Percentiles rank a stretch among this genome's conserved stretches.
Conservation (phyloP, 1,284 basidiomycete genomes). For the Inonotus obliquus region DNA sequence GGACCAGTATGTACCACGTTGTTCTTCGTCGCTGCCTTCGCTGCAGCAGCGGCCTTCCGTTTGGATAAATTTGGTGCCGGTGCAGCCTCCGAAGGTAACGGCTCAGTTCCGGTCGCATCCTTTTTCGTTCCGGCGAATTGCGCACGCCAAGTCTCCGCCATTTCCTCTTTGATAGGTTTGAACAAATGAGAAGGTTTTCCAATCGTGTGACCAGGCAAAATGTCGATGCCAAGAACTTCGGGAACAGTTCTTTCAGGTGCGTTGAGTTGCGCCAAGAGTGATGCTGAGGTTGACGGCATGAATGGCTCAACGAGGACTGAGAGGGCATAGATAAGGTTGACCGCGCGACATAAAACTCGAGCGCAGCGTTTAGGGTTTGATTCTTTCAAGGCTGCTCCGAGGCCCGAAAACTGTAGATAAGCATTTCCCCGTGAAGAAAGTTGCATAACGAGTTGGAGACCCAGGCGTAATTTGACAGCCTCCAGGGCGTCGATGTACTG, state of each 20-base stretch:
- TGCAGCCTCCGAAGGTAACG: constrained; percentile 35
- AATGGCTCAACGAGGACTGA: constrained; percentile 88
- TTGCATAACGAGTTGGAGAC: constrained; percentile 85
- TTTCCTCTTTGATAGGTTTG: constrained; percentile 90
- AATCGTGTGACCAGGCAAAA: constrained; percentile 83
- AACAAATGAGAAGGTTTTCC: constrained; percentile 89
- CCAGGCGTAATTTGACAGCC: constrained; percentile 83
- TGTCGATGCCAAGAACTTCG: constrained; percentile 66
- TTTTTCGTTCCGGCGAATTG: constrained; percentile 71
- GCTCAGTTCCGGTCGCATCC: constrained; percentile 30
- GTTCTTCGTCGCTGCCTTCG: constrained; percentile 26
- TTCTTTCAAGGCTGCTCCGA: constrained; percentile 87
- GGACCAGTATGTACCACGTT: constrained; percentile 34
- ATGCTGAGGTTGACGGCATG: constrained; percentile 88
- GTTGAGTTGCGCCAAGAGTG: constrained; percentile 86
- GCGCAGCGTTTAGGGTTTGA: constrained; percentile 83
- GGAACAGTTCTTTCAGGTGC: constrained; percentile 82
- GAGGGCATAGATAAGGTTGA: constrained; percentile 93
- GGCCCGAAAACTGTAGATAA: constrained; percentile 88
- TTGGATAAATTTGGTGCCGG: constrained; percentile 45
- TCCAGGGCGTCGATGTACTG: constrained; percentile 91
- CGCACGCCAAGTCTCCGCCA: constrained; percentile 78
- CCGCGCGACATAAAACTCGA: constrained; percentile 83
- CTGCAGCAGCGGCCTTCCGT: constrained; percentile 44
- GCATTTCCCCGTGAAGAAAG: constrained; percentile 91